These are phyloP conservation scores for Ogataea corticis DNA, from an alignment of 805 yeast genomes.

Conservation along the genomic window DNA sequence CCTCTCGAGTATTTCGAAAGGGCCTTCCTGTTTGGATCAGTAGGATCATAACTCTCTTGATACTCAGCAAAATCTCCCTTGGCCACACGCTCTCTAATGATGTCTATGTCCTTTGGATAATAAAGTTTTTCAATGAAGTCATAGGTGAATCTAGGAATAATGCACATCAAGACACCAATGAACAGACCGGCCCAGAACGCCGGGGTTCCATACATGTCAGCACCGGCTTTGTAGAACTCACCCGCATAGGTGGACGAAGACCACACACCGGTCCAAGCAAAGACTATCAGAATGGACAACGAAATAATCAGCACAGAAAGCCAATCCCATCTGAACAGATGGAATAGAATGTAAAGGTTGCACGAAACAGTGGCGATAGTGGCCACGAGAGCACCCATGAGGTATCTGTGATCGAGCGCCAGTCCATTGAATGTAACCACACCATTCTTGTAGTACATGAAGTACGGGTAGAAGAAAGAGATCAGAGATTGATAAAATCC, in stretches of 20 bases:
- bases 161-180: constrained; percentile 61
- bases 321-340: constrained; percentile 85
- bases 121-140: constrained; percentile 55
- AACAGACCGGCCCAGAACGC: constrained; percentile 68
- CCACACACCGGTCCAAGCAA: constrained; percentile 84
- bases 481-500: constrained; percentile 75
- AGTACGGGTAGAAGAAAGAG: constrained; percentile 73
- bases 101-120: constrained; percentile 68
- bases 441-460: constrained; percentile 44
- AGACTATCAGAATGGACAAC: constrained; percentile 59
- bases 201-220: constrained; percentile 59
- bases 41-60: constrained; percentile 73
- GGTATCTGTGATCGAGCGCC: constrained; percentile 67
- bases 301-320: constrained; percentile 54
- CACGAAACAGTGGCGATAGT: constrained; percentile 68
- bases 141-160: constrained; percentile 65
- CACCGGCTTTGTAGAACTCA: constrained; percentile 69
- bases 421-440: constrained; percentile 47
- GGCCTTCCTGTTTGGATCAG: constrained; percentile 66
- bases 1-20: constrained; percentile 46
- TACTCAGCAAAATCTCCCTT: constrained; percentile 68
- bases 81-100: constrained; percentile 67
- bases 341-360: constrained; percentile 63
- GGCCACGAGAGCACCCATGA: constrained; percentile 68
- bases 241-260: constrained; percentile 50